Evolutionary conservation across 1,284 basidiomycete genomes (phyloP).

Genomic region (Anthracocystis panici-leucophaei): DNA sequence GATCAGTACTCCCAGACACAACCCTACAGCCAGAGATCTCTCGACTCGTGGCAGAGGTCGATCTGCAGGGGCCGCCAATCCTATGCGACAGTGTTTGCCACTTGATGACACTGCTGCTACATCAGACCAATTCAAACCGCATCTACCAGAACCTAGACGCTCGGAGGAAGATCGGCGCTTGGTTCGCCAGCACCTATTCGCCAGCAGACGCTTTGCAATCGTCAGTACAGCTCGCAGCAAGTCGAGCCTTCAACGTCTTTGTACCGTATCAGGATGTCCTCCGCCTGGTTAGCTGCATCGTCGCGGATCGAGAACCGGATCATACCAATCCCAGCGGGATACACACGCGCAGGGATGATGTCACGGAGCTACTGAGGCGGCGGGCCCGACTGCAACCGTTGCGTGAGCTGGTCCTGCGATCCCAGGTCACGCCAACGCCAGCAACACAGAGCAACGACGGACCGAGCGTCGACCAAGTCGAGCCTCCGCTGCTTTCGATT

Average conservation of each 20-base stretch:
- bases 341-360: not conserved
- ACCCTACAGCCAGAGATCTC: constrained; percentile 16
- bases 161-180: constrained; percentile 32
- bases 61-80: constrained; percentile 38
- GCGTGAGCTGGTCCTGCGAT: constrained; percentile 16
- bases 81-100: constrained; percentile 44
- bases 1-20: constrained; percentile 6
- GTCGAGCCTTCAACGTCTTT: not conserved
- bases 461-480: not conserved
- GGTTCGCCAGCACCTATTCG: constrained; percentile 32
- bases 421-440: not conserved
- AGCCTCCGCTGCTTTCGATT: constrained; percentile 11
- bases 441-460: not conserved
- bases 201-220: constrained; percentile 14
- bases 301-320: constrained; percentile 9
- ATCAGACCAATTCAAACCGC: constrained; percentile 21
- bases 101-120: constrained; percentile 25
- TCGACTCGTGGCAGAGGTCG: constrained; percentile 38
- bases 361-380: constrained; percentile 19
- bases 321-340: not conserved
- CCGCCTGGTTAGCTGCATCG: constrained; percentile 14
- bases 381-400: constrained; percentile 14
- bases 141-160: constrained; percentile 23
- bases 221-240: not conserved
- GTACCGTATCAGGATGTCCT: constrained; percentile 22